Percentiles rank a stretch among this genome's conserved stretches.
These are phyloP conservation scores for Scopulariopsis brevicaulis DNA, from an alignment of 2,329 filamentous ascomycete genomes.

Conservation along the genomic window DNA sequence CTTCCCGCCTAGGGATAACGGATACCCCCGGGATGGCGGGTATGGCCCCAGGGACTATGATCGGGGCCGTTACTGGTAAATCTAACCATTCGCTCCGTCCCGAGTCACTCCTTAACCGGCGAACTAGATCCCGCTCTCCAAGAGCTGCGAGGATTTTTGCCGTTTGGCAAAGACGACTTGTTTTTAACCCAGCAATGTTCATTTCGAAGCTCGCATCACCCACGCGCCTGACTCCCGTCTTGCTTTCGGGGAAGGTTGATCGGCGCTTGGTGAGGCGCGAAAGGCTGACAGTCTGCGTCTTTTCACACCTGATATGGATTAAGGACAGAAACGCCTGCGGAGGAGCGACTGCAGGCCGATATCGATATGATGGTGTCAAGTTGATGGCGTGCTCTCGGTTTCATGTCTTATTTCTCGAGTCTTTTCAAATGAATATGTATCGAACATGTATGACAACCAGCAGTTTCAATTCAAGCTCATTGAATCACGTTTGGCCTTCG, in stretches of 20 bases:
- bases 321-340: neutral
- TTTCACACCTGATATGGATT: neutral
- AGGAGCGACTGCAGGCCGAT: neutral
- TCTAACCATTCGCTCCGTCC: neutral
- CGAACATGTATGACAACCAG: neutral
- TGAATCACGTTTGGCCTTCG: no score
- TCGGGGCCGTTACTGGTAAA: slow-evolving; percentile 37
- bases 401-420: neutral
- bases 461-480: neutral
- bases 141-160: neutral
- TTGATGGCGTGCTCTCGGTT: neutral
- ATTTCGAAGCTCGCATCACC: neutral
- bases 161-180: neutral
- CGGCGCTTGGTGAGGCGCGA: neutral
- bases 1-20: slow-evolving; percentile 36
- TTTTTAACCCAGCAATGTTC: neutral
- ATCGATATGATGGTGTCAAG: neutral
- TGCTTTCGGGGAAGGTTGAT: neutral
- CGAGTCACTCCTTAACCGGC: neutral
- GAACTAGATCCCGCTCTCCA: neutral
- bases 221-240: neutral
- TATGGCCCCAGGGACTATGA: slow-evolving; percentile 35
- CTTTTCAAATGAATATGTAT: neutral
- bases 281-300: neutral
- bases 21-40: slow-evolving; percentile 30